phyloP scores from a whole-genome alignment of 78 protist genomes.

The Tieghemostelium lacteum region DNA sequence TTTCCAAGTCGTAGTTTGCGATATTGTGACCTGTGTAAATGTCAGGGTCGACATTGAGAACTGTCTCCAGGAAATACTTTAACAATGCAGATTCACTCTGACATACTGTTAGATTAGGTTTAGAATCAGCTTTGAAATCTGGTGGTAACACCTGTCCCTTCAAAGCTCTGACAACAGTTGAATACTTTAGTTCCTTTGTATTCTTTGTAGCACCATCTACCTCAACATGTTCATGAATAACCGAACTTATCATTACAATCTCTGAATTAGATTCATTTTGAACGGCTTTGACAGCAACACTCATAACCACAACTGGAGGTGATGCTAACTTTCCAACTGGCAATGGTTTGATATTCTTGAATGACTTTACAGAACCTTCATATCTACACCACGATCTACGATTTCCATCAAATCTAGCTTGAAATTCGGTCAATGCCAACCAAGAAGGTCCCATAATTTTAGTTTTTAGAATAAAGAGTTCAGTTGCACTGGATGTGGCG shows the following conservation, averaged over 20 bases:
- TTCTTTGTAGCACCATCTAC: conserved; percentile 21
- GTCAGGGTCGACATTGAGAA: conserved; percentile 88
- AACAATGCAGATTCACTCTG: conserved; percentile 72
- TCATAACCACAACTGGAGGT: conserved; percentile 85
- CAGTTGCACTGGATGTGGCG: conserved; percentile 73
- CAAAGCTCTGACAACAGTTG: conserved; percentile 39
- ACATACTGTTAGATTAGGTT: conserved; percentile 7
- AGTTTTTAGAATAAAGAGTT: conserved; percentile 87
- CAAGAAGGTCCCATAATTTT: conserved; percentile 96
- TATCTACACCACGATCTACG: conserved; percentile 46
- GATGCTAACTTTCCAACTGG: conserved; percentile 3
- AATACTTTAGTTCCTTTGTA: background rate
- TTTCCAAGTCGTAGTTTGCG: conserved; percentile 89
- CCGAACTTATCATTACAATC: conserved; percentile 22
- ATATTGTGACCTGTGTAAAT: conserved; percentile 94
- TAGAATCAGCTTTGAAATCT: background rate
- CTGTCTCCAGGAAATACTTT: conserved; percentile 65
- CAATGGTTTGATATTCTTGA: conserved; percentile 8
- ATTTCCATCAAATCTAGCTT: background rate
- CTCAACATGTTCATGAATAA: background rate
- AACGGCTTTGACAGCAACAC: conserved; percentile 9
- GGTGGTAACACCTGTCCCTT: conserved; percentile 24
- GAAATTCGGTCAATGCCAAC: conserved; percentile 45
- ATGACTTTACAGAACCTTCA: background rate
- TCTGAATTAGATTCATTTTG: background rate